Evolutionary conservation across 345 rosid species (phyloP).

Genomic region (Arabidopsis arenosa): DNA sequence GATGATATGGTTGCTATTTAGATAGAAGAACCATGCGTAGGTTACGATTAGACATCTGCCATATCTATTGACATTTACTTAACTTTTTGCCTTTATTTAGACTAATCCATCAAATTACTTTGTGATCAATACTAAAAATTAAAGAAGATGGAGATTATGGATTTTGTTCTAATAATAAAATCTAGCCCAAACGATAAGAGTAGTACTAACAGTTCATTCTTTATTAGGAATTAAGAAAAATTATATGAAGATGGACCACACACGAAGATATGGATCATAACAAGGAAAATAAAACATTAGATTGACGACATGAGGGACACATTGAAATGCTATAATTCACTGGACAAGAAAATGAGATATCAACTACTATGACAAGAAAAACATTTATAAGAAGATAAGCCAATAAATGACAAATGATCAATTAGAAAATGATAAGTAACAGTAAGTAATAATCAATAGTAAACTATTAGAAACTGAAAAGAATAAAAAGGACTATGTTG

Average conservation of each 20-base stretch:
- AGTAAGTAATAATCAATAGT: neutral
- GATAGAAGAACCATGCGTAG: constrained; percentile 1
- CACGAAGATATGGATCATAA: constrained; percentile 20
- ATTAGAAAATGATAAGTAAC: neutral
- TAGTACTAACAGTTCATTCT: neutral
- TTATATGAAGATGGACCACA: constrained; percentile 28
- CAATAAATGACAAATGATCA: constrained; percentile 16
- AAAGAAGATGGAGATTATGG: neutral
- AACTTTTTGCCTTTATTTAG: constrained; percentile 13
- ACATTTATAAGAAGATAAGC: constrained; percentile 27
- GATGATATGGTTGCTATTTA: neutral
- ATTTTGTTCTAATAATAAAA: neutral
- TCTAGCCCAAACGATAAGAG: neutral
- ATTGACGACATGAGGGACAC: constrained; percentile 33
- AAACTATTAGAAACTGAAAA: neutral
- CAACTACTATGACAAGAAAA: constrained; percentile 25
- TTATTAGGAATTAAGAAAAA: neutral
- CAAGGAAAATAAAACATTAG: constrained; percentile 23
- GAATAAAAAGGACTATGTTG: constrained; percentile 2
- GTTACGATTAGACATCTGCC: constrained; percentile 1
- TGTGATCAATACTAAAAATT: neutral
- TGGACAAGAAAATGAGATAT: constrained; percentile 38
- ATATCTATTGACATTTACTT: constrained; percentile 11
- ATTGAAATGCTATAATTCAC: constrained; percentile 26
- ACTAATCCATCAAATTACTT: neutral